Percentiles rank a stretch among this genome's conserved stretches.
Conservation (phyloP, 352 stramenopile species). For the Phytopythium ostracodes region DNA sequence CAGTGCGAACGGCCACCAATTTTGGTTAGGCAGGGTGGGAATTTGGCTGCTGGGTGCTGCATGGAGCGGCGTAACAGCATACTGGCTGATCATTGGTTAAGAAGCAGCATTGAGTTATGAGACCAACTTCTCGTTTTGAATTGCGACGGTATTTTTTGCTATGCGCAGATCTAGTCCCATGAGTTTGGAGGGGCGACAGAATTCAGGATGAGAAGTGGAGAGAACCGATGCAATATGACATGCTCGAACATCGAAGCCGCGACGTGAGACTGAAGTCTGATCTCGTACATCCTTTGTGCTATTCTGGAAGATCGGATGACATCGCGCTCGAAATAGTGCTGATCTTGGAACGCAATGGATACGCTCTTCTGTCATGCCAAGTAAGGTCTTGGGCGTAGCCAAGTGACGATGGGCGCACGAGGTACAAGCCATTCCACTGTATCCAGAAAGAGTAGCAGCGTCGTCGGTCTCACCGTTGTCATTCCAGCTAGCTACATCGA, state of each 20-base stretch:
- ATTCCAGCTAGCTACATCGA: not conserved
- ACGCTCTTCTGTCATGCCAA: not conserved
- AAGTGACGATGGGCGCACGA: not conserved
- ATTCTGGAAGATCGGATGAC: not conserved
- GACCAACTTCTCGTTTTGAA: no score
- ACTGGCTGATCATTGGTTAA: not conserved
- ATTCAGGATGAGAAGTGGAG: no score
- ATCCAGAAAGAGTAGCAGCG: not conserved
- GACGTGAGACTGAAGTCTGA: not conserved
- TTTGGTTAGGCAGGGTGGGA: not conserved
- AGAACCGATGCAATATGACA: no score
- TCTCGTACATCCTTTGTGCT: not conserved
- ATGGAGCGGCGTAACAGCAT: not conserved
- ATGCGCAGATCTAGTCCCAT: no score
- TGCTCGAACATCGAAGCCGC: no score
- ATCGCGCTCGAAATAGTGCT: not conserved
- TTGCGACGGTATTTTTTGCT: no score
- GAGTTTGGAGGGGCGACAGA: no score
- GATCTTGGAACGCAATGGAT: not conserved
- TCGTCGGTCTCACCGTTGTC: no score
- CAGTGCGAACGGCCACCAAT: not conserved
- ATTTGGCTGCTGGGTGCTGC: not conserved
- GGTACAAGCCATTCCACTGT: not conserved
- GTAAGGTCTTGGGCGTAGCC: not conserved
- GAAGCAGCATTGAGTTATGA: not conserved